These are phyloP conservation scores for Kingdonia uniflora DNA, from an alignment of 164 flowering plant species.

Conservation along the genomic window DNA sequence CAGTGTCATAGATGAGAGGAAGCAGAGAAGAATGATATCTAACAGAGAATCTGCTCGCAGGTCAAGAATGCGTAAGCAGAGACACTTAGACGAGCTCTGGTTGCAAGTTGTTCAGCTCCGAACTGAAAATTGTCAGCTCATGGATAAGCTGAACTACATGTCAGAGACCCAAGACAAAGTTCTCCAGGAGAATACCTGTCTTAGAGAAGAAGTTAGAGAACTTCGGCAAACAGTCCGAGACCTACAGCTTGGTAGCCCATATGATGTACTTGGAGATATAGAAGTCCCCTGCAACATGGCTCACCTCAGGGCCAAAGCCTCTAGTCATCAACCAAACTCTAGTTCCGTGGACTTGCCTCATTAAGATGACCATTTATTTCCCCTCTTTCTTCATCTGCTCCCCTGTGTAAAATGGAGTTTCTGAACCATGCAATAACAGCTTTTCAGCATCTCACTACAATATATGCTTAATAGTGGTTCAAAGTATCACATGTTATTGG, in stretches of 20 bases:
- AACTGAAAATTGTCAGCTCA: conserved; percentile 68
- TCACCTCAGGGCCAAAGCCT: conserved; percentile 36
- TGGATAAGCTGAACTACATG: conserved; percentile 59
- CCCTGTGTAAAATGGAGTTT: not conserved
- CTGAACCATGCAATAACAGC: conserved; percentile 4
- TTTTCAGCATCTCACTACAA: not conserved
- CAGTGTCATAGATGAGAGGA: conserved; percentile 65
- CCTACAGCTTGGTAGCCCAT: conserved; percentile 45
- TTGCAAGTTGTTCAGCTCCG: conserved; percentile 72
- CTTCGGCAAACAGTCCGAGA: conserved; percentile 52
- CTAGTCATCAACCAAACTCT: conserved; percentile 22
- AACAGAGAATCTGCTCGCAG: conserved; percentile 91
- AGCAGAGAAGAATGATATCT: conserved; percentile 86
- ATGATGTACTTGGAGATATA: conserved; percentile 25
- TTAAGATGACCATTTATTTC: conserved; percentile 2
- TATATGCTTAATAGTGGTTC: not conserved
- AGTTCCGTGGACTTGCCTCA: conserved; percentile 33
- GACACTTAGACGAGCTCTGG: conserved; percentile 88
- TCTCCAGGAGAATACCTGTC: conserved; percentile 57
- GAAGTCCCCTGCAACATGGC: conserved; percentile 37
- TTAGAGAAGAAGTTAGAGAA: conserved; percentile 54
- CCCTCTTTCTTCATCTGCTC: not conserved
- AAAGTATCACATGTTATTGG: too few species aligned
- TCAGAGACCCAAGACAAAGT: conserved; percentile 57
- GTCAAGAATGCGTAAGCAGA: conserved; percentile 92